phyloP scores from a whole-genome alignment of 1,284 basidiomycete genomes.

The Ustilago shanxiensis region DNA sequence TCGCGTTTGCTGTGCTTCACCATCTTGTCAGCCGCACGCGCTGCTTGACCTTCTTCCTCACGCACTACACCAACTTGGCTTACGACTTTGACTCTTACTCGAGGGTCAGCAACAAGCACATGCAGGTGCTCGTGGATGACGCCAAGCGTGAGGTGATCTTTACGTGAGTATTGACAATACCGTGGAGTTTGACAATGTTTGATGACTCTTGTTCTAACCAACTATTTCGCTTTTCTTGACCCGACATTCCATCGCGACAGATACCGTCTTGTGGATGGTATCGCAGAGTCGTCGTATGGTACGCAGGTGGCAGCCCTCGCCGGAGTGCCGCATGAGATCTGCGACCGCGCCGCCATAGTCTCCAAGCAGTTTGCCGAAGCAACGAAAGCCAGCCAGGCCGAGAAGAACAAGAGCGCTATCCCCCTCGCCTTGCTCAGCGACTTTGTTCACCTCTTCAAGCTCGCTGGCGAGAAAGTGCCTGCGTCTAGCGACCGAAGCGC shows the following conservation, averaged over 20 bases:
- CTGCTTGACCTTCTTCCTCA: constrained; percentile 69
- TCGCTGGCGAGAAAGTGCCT: constrained; percentile 27
- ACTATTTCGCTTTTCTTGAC: background rate
- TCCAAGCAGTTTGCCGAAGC: constrained; percentile 62
- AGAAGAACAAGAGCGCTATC: constrained; percentile 57
- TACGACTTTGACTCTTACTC: constrained; percentile 65
- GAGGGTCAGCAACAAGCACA: constrained; percentile 68
- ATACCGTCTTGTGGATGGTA: constrained; percentile 70
- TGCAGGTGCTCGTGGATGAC: constrained; percentile 69
- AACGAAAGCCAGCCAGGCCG: constrained; percentile 55
- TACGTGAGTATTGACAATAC: constrained; percentile 51
- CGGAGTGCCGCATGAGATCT: constrained; percentile 65
- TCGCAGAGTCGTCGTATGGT: constrained; percentile 88
- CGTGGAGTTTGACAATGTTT: background rate
- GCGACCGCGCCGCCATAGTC: constrained; percentile 63
- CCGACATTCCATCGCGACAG: constrained; percentile 18
- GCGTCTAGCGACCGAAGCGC: constrained; percentile 30
- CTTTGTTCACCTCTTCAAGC: constrained; percentile 64
- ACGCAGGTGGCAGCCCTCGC: constrained; percentile 68
- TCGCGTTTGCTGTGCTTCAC: constrained; percentile 68
- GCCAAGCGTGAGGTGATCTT: constrained; percentile 65
- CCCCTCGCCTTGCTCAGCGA: constrained; percentile 63
- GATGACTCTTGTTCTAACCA: background rate
- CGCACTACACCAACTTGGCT: constrained; percentile 67
- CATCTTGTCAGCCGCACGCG: constrained; percentile 65